Conservation (phyloP, 2,329 filamentous ascomycete genomes). For the Penicillium digitatum region DNA sequence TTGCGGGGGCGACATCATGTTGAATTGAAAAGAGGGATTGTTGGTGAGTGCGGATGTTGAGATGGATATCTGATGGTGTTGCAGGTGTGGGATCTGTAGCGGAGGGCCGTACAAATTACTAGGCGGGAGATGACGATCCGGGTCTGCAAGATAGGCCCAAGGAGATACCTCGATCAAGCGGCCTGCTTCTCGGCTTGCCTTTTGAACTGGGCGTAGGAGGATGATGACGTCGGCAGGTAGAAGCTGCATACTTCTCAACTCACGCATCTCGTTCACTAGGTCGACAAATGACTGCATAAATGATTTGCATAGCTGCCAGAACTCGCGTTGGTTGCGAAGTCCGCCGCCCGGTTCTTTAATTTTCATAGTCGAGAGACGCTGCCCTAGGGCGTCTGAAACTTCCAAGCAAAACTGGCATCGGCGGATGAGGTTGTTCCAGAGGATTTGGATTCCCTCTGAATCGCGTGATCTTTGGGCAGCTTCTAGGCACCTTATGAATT, state of each 20-base stretch:
- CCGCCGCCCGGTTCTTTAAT: constrained; percentile 77
- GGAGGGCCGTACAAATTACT: constrained; percentile 35
- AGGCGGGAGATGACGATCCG: constrained; percentile 30
- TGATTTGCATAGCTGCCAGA: constrained; percentile 66
- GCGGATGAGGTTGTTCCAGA: constrained; percentile 67
- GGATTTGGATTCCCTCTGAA: constrained; percentile 57
- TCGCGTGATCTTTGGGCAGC: constrained; percentile 59
- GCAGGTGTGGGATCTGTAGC: constrained; percentile 30
- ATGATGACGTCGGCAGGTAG: constrained; percentile 64
- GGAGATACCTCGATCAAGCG: constrained; percentile 65
- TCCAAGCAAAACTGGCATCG: constrained; percentile 68
- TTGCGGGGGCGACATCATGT: constrained; percentile 43
- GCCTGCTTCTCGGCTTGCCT: constrained; percentile 74
- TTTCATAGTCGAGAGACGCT: constrained; percentile 72
- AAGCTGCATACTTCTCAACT: constrained; percentile 47
- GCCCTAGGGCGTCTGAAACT: constrained; percentile 68
- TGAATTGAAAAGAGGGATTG: constrained; percentile 23
- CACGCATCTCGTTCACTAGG: constrained; percentile 46
- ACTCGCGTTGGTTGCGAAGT: constrained; percentile 54
- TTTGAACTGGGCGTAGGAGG: constrained; percentile 75
- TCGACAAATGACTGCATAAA: constrained; percentile 50
- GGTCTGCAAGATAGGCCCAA: constrained; percentile 55
- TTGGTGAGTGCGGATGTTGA: constrained; percentile 24
- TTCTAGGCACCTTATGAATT: constrained; percentile 62
- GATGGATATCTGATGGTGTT: constrained; percentile 30